A percentile compares a stretch with the other conserved stretches of the same genome.
These are phyloP conservation scores for Hawksworthiomyces lignivorus DNA, from an alignment of 2,329 filamentous ascomycete genomes.

Conservation along the genomic window DNA sequence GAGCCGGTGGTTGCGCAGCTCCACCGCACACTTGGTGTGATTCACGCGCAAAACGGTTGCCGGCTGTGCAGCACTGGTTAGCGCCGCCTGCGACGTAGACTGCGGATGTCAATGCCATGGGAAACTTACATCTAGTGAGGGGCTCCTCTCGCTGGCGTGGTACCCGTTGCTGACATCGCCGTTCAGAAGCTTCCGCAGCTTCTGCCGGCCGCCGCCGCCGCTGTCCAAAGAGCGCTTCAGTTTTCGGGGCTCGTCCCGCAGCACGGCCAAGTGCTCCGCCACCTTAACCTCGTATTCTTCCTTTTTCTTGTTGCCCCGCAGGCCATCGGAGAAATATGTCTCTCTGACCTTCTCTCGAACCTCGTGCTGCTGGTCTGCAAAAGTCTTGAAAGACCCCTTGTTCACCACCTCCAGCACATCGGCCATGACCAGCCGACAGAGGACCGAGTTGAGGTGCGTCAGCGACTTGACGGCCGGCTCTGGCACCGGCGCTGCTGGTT, in stretches of 20 bases:
- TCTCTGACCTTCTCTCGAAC: constrained; percentile 57
- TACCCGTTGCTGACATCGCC: constrained; percentile 32
- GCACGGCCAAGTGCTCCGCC: constrained; percentile 42
- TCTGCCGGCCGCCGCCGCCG: constrained; percentile 32
- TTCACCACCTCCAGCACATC: constrained; percentile 62
- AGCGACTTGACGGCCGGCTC: constrained; percentile 35
- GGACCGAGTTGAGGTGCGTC: constrained; percentile 40
- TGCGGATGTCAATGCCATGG: too few species aligned
- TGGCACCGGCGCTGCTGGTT: background rate
- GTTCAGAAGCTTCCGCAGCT: constrained; percentile 48
- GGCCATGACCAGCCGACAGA: constrained; percentile 50
- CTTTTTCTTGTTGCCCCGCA: constrained; percentile 59
- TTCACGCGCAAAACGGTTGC: constrained; percentile 73
- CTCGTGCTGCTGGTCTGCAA: constrained; percentile 52
- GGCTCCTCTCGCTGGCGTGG: constrained; percentile 32
- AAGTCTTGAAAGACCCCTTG: constrained; percentile 48
- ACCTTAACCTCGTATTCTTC: constrained; percentile 53
- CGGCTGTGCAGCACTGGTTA: constrained; percentile 37
- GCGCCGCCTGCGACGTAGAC: too few species aligned
- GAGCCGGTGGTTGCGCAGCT: constrained; percentile 71
- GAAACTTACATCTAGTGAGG: constrained; percentile 43
- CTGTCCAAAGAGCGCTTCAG: constrained; percentile 45
- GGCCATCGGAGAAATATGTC: constrained; percentile 41
- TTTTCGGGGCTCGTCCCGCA: constrained; percentile 43
- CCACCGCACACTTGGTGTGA: constrained; percentile 74